Evolutionary conservation across 2,329 filamentous ascomycete genomes (phyloP).

Genomic region (Xylariaceae sp.): DNA sequence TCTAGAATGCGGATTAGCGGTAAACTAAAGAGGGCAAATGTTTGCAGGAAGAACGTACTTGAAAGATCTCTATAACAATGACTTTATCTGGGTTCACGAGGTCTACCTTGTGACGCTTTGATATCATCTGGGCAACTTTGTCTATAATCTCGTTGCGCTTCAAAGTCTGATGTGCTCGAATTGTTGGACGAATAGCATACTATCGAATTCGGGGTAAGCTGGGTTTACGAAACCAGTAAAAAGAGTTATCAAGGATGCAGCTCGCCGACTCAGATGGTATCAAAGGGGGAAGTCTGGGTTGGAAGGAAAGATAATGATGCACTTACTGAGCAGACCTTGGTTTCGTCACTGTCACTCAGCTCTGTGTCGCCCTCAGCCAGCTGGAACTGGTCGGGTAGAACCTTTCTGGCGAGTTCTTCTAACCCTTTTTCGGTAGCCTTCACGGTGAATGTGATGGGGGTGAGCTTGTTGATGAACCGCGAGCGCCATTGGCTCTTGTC

Average conservation of each 20-base stretch:
- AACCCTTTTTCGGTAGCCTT: slow-evolving; percentile 74
- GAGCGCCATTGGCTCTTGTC: slow-evolving; percentile 52
- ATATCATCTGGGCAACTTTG: slow-evolving; percentile 69
- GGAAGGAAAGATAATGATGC: background rate
- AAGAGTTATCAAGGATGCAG: background rate
- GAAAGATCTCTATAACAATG: slow-evolving; percentile 79
- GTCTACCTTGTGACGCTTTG: slow-evolving; percentile 74
- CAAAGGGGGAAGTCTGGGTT: no score
- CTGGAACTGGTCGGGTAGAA: slow-evolving; percentile 68
- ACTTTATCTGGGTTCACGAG: slow-evolving; percentile 79
- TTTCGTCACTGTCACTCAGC: slow-evolving; percentile 22
- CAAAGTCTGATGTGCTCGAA: slow-evolving; percentile 74
- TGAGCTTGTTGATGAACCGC: slow-evolving; percentile 66
- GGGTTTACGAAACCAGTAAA: background rate
- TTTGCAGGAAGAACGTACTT: slow-evolving; percentile 57
- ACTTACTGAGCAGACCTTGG: slow-evolving; percentile 50
- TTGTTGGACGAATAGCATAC: slow-evolving; percentile 85
- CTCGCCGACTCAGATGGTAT: no score
- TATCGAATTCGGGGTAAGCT: slow-evolving; percentile 43
- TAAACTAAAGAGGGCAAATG: background rate
- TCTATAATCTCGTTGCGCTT: slow-evolving; percentile 74
- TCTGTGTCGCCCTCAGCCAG: slow-evolving; percentile 41
- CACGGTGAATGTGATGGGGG: slow-evolving; percentile 53
- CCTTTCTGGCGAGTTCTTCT: slow-evolving; percentile 65
- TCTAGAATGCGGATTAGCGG: slow-evolving; percentile 51